Conservation (phyloP, 2,329 filamentous ascomycete genomes). For the Xylaria multiplex region DNA sequence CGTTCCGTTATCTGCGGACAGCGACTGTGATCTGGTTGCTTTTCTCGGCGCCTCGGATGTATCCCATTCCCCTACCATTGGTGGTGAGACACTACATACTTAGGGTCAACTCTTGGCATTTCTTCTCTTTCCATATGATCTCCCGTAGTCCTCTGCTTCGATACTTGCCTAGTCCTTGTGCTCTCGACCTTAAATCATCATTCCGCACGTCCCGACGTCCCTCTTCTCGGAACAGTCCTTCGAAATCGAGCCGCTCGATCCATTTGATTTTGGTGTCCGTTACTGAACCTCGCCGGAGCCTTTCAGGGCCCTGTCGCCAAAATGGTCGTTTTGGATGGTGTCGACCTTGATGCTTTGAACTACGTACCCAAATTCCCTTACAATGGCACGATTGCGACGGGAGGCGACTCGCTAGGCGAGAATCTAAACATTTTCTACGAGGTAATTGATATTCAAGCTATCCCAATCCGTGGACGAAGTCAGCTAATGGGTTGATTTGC, state of each 20-base stretch:
- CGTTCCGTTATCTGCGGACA: conserved; percentile 33
- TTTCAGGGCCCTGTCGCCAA: conserved; percentile 32
- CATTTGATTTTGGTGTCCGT: not conserved
- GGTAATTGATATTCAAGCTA: conserved; percentile 54
- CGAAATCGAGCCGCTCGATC: not conserved
- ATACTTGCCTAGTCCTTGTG: not conserved
- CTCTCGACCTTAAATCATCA: conserved; percentile 4
- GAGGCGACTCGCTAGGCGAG: conserved; percentile 73
- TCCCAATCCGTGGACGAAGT: conserved; percentile 39
- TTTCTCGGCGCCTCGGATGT: conserved; percentile 30
- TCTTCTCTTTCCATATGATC: conserved; percentile 20
- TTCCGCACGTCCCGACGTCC: not conserved
- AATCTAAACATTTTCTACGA: conserved; percentile 84
- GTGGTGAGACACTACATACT: conserved; percentile 31
- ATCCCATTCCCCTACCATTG: conserved; percentile 25
- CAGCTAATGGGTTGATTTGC: conserved; percentile 32
- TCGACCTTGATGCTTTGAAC: conserved; percentile 57
- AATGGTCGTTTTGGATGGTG: conserved; percentile 52
- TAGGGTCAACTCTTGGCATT: conserved; percentile 32
- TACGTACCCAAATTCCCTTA: conserved; percentile 64
- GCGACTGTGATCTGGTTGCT: conserved; percentile 27
- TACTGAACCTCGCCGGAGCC: conserved; percentile 3
- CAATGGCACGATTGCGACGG: conserved; percentile 71
- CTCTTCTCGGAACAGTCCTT: conserved; percentile 7
- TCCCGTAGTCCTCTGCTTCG: conserved; percentile 9